phyloP scores from a whole-genome alignment of 441 rosid genomes.

The Erodium trifolium region DNA sequence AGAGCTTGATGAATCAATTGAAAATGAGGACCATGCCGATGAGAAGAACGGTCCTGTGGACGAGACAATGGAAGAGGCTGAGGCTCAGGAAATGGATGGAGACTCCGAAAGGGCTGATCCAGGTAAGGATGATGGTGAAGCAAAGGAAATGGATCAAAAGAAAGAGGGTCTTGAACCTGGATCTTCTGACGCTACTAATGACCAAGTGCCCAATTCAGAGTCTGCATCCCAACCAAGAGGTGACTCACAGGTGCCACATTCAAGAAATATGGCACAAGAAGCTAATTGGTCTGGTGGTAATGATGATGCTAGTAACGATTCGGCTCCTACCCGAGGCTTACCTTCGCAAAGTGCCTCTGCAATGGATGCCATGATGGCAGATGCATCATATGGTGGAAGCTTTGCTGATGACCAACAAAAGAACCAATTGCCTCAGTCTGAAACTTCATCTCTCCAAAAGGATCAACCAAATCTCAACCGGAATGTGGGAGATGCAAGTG shows the following conservation, averaged over 20 bases:
- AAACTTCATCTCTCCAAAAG: slow-evolving; percentile 39
- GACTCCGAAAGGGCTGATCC: slow-evolving; percentile 37
- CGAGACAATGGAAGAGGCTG: slow-evolving; percentile 42
- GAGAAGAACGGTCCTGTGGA: slow-evolving; percentile 33
- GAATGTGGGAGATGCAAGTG: slow-evolving; percentile 74
- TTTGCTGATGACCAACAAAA: slow-evolving; percentile 41
- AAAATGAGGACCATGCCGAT: slow-evolving; percentile 34
- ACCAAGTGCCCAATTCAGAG: slow-evolving; percentile 39
- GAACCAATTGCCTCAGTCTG: slow-evolving; percentile 36
- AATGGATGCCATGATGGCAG: slow-evolving; percentile 44
- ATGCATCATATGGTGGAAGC: slow-evolving; percentile 45
- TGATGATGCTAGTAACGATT: slow-evolving; percentile 34
- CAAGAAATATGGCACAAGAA: slow-evolving; percentile 46
- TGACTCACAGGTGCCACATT: slow-evolving; percentile 37
- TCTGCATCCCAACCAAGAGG: slow-evolving; percentile 53
- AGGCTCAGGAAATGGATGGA: slow-evolving; percentile 35
- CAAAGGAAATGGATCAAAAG: slow-evolving; percentile 32
- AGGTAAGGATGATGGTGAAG: slow-evolving; percentile 32
- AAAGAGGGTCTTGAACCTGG: slow-evolving; percentile 37
- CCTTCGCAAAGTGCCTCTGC: slow-evolving; percentile 48
- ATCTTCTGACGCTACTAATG: slow-evolving; percentile 30
- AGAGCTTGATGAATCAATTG: slow-evolving; percentile 27
- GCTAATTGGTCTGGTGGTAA: slow-evolving; percentile 36
- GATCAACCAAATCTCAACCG: slow-evolving; percentile 69
- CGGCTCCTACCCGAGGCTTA: slow-evolving; percentile 41